Conservation (phyloP, 768 basidiomycete genomes). For the Hericium rajendrae region DNA sequence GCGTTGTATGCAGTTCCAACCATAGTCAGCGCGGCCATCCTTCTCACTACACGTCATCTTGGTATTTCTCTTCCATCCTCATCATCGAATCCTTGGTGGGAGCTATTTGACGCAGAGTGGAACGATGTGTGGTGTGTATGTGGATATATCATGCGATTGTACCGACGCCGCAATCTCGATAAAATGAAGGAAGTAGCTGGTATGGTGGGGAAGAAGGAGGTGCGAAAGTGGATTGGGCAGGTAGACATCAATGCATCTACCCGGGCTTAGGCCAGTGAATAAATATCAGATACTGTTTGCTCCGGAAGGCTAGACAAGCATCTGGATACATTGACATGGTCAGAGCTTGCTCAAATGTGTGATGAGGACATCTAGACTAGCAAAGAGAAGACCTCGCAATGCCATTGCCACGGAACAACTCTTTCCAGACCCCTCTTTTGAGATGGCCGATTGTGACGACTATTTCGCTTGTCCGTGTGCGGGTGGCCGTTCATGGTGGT, state of each 20-base stretch:
- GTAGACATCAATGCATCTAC: too few species aligned
- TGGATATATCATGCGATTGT: slow-evolving; percentile 79
- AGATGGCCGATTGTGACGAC: too few species aligned
- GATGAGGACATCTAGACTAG: too few species aligned
- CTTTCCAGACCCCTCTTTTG: too few species aligned
- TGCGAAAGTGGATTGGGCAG: slow-evolving; percentile 73
- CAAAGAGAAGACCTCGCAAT: too few species aligned
- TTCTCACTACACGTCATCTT: slow-evolving; percentile 68
- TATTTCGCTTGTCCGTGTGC: too few species aligned
- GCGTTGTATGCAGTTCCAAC: slow-evolving; percentile 82
- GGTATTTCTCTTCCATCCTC: slow-evolving; percentile 63
- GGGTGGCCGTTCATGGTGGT: too few species aligned
- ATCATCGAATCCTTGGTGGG: slow-evolving; percentile 80
- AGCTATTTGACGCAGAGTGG: slow-evolving; percentile 85
- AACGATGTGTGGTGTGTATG: slow-evolving; percentile 83
- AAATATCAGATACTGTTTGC: not conserved
- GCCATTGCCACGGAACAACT: too few species aligned
- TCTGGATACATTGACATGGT: too few species aligned
- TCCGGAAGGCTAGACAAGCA: too few species aligned
- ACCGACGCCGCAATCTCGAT: slow-evolving; percentile 39
- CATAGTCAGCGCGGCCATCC: slow-evolving; percentile 83
- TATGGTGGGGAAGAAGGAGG: slow-evolving; percentile 67
- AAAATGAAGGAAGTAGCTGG: slow-evolving; percentile 40
- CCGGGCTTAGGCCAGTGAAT: not conserved
- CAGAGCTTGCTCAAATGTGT: too few species aligned